A percentile compares a stretch with the other conserved stretches of the same genome.
phyloP scores from a whole-genome alignment of 768 basidiomycete genomes.

The Coprinopsis marcescibilis region DNA sequence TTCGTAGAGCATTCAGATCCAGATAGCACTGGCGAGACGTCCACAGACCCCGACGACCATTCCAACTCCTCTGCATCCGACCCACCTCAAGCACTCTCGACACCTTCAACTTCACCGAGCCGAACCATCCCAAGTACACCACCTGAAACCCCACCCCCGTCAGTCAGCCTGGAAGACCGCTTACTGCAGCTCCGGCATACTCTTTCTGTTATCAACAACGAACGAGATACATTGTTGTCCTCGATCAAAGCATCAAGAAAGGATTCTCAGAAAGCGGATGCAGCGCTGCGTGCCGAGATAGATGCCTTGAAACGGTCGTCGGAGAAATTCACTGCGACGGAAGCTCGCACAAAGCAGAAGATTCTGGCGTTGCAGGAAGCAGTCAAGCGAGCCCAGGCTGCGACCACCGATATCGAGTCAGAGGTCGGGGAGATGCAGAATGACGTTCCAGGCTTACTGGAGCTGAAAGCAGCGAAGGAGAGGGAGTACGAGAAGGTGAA shows the following conservation, averaged over 20 bases:
- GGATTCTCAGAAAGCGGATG: conserved; percentile 80
- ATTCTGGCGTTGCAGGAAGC: conserved; percentile 85
- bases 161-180: conserved; percentile 56
- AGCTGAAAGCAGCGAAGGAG: conserved; percentile 35
- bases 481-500: conserved; percentile 37
- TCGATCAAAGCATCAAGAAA: conserved; percentile 74
- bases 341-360: conserved; percentile 81
- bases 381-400: conserved; percentile 69
- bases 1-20: conserved; percentile 21
- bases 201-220: conserved; percentile 55
- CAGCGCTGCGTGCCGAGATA: conserved; percentile 77
- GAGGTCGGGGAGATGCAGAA: conserved; percentile 41
- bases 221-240: conserved; percentile 61
- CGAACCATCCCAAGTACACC: conserved; percentile 25
- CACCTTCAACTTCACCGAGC: conserved; percentile 36
- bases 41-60: conserved; percentile 30
- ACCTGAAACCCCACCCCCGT: conserved; percentile 3
- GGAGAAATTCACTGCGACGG: conserved; percentile 70
- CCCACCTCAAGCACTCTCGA: conserved; percentile 20
- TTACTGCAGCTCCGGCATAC: conserved; percentile 59
- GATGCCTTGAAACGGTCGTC: conserved; percentile 77
- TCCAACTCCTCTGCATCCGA: conserved; percentile 30
- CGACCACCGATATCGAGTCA: conserved; percentile 40
- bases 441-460: conserved; percentile 35
- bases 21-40: conserved; percentile 23